phyloP scores from a whole-genome alignment of 2,329 filamentous ascomycete species.

The Phyllosticta paracitricarpa region DNA sequence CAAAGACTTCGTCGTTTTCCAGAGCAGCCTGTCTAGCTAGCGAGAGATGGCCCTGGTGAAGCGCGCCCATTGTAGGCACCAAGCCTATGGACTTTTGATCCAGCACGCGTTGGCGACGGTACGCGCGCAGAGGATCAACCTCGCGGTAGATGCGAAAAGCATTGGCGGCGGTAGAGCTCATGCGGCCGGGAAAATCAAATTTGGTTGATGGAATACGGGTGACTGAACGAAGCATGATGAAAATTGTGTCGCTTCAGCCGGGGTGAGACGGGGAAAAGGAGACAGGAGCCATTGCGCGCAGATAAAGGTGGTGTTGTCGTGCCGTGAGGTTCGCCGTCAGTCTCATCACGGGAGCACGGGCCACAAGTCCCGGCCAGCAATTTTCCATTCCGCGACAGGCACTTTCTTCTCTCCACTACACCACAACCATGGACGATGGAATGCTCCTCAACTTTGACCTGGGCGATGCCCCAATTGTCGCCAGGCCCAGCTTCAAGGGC shows the following conservation, averaged over 20 bases:
- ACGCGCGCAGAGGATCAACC: constrained; percentile 59
- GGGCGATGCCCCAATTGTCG: constrained; percentile 53
- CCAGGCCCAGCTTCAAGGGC: constrained; percentile 63
- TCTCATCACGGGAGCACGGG: not conserved
- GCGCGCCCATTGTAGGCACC: constrained; percentile 93
- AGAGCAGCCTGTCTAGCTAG: constrained; percentile 74
- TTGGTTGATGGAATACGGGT: not conserved
- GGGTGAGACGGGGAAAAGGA: not conserved
- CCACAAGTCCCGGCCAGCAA: not conserved
- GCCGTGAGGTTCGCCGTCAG: constrained; percentile 8
- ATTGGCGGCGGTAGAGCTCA: constrained; percentile 1
- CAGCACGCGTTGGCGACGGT: constrained; percentile 55
- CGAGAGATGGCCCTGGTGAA: constrained; percentile 85
- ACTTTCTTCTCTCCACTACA: not conserved
- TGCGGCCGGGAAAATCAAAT: not conserved
- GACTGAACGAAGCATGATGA: not conserved
- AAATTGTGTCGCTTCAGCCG: not conserved
- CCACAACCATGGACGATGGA: constrained; percentile 72
- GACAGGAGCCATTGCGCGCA: not conserved
- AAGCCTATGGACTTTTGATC: constrained; percentile 68
- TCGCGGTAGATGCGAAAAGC: constrained; percentile 58
- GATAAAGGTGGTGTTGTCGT: constrained; percentile 2
- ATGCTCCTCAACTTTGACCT: constrained; percentile 90
- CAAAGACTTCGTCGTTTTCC: constrained; percentile 78
- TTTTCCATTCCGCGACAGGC: not conserved